Conservation (phyloP, 495 filamentous ascomycete genomes). For the Delitschia confertaspora region DNA sequence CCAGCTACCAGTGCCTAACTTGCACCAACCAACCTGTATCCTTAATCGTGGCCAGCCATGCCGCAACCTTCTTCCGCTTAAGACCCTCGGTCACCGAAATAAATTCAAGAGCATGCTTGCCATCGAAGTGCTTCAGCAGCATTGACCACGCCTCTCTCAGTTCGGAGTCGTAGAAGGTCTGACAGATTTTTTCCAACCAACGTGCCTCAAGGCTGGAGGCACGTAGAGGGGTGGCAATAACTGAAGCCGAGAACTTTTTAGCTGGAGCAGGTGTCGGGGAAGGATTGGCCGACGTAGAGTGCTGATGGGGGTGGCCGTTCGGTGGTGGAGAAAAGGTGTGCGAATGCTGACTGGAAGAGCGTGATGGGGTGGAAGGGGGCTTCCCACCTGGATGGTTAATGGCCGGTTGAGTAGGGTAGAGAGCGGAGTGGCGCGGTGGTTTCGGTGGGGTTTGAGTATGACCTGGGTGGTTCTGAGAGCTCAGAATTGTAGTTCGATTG, state of each 20-base stretch:
- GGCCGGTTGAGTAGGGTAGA: conserved; percentile 1
- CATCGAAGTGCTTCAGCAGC: conserved; percentile 76
- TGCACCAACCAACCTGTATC: conserved; percentile 41
- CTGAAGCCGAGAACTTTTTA: conserved; percentile 26
- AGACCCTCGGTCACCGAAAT: conserved; percentile 71
- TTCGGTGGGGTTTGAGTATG: too few relatives aligned
- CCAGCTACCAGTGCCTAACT: conserved; percentile 48
- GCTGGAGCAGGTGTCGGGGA: conserved; percentile 33
- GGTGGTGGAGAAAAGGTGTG: conserved; percentile 15
- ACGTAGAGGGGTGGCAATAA: conserved; percentile 48
- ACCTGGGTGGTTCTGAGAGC: too few relatives aligned
- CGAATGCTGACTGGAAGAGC: conserved; percentile 21
- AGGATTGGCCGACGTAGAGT: conserved; percentile 8
- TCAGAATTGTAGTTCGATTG: conserved; percentile 20
- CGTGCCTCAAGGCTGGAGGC: conserved; percentile 55
- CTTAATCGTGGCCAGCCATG: conserved; percentile 54
- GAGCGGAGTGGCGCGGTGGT: conserved; percentile 3
- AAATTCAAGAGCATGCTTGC: conserved; percentile 75
- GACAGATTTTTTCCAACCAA: conserved; percentile 63
- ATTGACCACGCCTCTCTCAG: conserved; percentile 45
- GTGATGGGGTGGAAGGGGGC: conserved; percentile 5
- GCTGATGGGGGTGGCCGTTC: conserved; percentile 3
- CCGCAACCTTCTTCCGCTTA: conserved; percentile 74
- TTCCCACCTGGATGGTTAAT: neutral
- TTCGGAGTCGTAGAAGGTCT: conserved; percentile 30